Conservation (phyloP, 768 basidiomycete species). For the Mycena amicta region DNA sequence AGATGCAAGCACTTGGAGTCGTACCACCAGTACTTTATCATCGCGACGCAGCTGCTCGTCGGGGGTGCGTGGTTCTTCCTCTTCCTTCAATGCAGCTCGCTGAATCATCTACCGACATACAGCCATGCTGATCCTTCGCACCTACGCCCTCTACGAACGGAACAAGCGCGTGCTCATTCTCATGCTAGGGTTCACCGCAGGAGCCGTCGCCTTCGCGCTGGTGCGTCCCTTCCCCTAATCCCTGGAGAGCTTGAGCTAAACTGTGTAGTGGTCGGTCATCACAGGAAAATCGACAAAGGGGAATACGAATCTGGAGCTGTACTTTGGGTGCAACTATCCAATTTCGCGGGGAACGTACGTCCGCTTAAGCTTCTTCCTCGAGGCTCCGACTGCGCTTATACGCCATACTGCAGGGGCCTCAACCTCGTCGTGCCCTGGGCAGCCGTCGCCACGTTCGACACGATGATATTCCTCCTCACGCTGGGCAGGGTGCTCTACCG, state of each 20-base stretch:
- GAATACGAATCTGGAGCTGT: not conserved
- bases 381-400: not conserved
- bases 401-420: not conserved
- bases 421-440: conserved; percentile 1
- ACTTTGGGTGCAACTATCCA: not conserved
- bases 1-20: conserved; percentile 3
- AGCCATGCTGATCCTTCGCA: conserved; percentile 11
- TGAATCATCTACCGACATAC: not conserved
- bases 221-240: conserved; percentile 4
- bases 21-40: conserved; percentile 14
- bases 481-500: conserved; percentile 6
- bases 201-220: not conserved
- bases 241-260: not conserved
- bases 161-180: conserved; percentile 10
- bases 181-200: conserved; percentile 1
- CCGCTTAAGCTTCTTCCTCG: not conserved
- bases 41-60: conserved; percentile 3
- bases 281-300: not conserved
- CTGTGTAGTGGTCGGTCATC: conserved; percentile 11
- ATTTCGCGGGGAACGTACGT: not conserved
- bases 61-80: conserved; percentile 6
- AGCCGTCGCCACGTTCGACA: conserved; percentile 9
- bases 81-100: too few species aligned
- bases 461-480: conserved; percentile 15
- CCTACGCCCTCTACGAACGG: conserved; percentile 21